phyloP scores from a whole-genome alignment of 148 eudicot species.

The Rhododendron vialii region DNA sequence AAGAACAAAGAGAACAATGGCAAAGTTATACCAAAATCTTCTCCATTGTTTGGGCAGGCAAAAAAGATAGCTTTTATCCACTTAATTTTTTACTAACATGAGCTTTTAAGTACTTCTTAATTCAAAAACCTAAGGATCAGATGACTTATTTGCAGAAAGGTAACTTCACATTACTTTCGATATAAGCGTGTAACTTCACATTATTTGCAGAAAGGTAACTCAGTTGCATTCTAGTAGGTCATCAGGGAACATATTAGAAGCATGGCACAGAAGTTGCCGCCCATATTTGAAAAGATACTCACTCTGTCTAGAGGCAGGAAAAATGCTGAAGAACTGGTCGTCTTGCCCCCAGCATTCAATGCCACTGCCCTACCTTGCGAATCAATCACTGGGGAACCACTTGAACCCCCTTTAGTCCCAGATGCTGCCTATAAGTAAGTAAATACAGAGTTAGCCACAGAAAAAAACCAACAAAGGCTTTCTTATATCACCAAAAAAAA shows the following conservation, averaged over 20 bases:
- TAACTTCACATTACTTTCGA: background rate
- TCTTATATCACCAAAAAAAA: background rate
- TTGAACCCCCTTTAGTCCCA: constrained; percentile 98
- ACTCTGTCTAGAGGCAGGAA: constrained; percentile 95
- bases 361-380: constrained; percentile 99
- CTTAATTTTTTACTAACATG: background rate
- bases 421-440: constrained; percentile 78
- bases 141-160: background rate
- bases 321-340: constrained; percentile 92
- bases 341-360: constrained; percentile 94
- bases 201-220: background rate
- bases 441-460: background rate
- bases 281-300: constrained; percentile 14
- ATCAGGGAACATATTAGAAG: background rate
- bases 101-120: background rate
- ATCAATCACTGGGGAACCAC: constrained; percentile 98
- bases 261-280: background rate
- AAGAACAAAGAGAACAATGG: background rate
- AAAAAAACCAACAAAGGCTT: background rate
- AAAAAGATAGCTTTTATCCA: background rate
- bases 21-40: background rate
- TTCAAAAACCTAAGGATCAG: background rate
- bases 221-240: background rate
- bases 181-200: background rate
- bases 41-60: background rate